Evolutionary conservation across 148 eudicot genomes (phyloP).

Genomic region (Diospyros lotus): DNA sequence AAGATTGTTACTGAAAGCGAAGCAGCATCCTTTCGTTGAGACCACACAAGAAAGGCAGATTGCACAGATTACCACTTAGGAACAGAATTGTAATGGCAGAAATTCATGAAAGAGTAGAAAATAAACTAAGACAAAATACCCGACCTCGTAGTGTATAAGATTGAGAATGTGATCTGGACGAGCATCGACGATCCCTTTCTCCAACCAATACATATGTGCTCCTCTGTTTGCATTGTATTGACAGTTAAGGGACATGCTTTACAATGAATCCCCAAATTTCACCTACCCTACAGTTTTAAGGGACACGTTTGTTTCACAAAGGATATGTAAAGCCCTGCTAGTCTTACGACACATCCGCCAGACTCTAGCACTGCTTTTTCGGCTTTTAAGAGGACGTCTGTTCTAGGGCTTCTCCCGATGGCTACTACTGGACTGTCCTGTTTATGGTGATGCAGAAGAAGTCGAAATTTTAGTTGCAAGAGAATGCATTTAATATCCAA

Average conservation of each 20-base stretch:
- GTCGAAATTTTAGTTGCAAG: background rate
- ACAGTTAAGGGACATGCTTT: conserved; percentile 35
- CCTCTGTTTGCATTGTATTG: conserved; percentile 82
- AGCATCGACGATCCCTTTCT: conserved; percentile 57
- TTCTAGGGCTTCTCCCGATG: conserved; percentile 72
- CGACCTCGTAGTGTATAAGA: conserved; percentile 89
- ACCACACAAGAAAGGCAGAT: background rate
- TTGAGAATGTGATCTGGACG: conserved; percentile 89
- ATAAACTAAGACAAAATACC: background rate
- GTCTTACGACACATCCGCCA: conserved; percentile 72
- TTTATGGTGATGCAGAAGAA: conserved; percentile 8
- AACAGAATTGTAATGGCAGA: no score
- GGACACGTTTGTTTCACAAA: conserved; percentile 18
- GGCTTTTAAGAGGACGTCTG: conserved; percentile 67
- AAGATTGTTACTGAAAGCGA: conserved; percentile 62
- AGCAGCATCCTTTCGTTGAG: conserved; percentile 69
- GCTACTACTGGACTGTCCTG: conserved; percentile 71
- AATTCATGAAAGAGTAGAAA: background rate
- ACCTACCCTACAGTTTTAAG: background rate
- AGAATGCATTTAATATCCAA: background rate
- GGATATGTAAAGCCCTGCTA: conserved; percentile 96
- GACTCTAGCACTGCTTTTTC: conserved; percentile 62
- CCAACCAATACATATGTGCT: conserved; percentile 77
- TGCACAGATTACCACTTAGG: background rate
- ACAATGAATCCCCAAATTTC: background rate